Evolutionary conservation across 352 stramenopile genomes (phyloP).

Genomic region (Phytopythium montanum): DNA sequence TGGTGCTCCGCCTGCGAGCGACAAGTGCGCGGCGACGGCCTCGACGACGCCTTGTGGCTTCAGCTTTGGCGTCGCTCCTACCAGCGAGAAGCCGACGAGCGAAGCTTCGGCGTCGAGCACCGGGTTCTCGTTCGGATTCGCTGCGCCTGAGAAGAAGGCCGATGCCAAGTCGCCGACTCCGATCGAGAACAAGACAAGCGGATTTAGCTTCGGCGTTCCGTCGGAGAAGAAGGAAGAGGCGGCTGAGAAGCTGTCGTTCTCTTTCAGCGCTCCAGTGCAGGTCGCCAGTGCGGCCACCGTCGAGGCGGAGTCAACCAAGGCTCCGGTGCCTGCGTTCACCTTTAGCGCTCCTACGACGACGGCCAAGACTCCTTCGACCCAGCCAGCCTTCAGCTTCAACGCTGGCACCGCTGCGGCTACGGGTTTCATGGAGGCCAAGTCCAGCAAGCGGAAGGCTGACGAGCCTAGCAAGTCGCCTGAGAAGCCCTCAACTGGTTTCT

Average conservation of each 20-base stretch:
- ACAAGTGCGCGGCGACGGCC: not conserved
- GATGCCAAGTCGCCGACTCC: not conserved
- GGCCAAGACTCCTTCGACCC: not conserved
- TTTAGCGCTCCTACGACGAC: conserved; percentile 33
- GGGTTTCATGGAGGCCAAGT: conserved; percentile 18
- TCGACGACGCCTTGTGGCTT: not conserved
- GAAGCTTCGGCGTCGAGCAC: not conserved
- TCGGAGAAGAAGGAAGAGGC: conserved; percentile 14
- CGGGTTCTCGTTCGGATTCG: conserved; percentile 14
- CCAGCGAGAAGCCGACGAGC: conserved; percentile 3
- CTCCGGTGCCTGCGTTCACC: conserved; percentile 21
- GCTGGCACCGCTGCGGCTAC: conserved; percentile 6
- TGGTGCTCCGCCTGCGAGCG: conserved; percentile 8
- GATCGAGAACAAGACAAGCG: conserved; percentile 15
- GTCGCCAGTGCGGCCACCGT: not conserved
- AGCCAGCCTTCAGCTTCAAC: conserved; percentile 4
- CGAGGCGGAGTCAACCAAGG: not conserved
- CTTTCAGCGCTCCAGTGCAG: conserved; percentile 33
- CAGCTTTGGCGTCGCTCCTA: conserved; percentile 3
- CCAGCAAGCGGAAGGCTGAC: conserved; percentile 8
- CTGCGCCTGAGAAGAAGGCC: conserved; percentile 7
- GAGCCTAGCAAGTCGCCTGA: not conserved
- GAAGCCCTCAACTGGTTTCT: conserved; percentile 9
- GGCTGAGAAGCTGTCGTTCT: conserved; percentile 32
- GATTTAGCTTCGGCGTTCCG: conserved; percentile 31